phyloP scores from a whole-genome alignment of 805 yeast species.

The Barnettozyma salicaria region DNA sequence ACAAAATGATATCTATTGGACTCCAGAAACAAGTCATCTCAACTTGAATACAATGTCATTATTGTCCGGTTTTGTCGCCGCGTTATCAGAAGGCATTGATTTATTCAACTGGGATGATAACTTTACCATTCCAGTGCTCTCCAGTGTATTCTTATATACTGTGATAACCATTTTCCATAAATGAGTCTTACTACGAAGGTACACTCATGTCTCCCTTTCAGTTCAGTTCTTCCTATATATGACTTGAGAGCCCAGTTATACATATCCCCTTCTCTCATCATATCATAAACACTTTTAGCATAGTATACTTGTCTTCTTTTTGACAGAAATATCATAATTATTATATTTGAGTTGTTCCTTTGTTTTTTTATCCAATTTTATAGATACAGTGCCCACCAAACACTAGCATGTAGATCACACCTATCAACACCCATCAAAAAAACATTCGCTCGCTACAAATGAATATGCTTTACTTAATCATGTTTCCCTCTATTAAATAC shows the following conservation, averaged over 20 bases:
- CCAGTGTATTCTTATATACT: slow-evolving; percentile 57
- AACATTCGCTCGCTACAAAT: too few species aligned
- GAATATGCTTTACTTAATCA: not conserved
- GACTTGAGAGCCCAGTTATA: not conserved
- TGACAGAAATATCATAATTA: too few species aligned
- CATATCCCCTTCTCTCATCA: not conserved
- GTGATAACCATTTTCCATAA: slow-evolving; percentile 35
- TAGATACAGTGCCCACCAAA: too few species aligned
- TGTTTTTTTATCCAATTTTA: too few species aligned
- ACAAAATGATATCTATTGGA: slow-evolving; percentile 61
- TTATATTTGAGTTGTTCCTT: too few species aligned
- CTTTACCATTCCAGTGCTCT: slow-evolving; percentile 85
- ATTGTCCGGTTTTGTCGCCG: slow-evolving; percentile 73
- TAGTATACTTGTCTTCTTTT: too few species aligned
- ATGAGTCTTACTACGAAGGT: slow-evolving; percentile 2
- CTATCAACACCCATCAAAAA: too few species aligned
- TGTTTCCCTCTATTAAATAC: slow-evolving; percentile 8
- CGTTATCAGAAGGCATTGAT: slow-evolving; percentile 81
- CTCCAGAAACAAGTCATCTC: slow-evolving; percentile 51
- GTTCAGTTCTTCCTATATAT: slow-evolving; percentile 1
- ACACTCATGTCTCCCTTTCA: not conserved
- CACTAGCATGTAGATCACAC: too few species aligned
- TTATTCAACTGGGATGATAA: slow-evolving; percentile 81
- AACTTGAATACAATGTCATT: slow-evolving; percentile 48
- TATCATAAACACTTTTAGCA: too few species aligned